phyloP scores from a whole-genome alignment of 371 early-diverging fungal genomes.

The Haplosporangium sp. region DNA sequence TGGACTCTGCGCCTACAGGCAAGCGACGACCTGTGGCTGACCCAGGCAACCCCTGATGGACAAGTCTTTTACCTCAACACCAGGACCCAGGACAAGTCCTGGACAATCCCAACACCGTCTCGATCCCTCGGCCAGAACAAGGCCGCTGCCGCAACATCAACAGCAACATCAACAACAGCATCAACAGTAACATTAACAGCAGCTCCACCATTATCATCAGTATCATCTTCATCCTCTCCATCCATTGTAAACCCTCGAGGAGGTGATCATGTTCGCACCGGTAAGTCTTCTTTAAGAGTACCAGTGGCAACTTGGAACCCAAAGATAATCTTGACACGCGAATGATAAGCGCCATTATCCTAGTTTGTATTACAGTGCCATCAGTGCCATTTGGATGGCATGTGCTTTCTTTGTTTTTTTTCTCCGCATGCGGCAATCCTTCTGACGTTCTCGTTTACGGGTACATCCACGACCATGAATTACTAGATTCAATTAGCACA shows the following conservation, averaged over 20 bases:
- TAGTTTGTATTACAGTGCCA: too few species aligned
- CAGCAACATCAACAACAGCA: conserved; percentile 8
- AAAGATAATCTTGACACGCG: too few species aligned
- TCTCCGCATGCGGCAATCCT: too few species aligned
- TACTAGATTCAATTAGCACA: too few species aligned
- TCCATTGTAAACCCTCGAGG: background rate
- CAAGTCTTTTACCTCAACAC: conserved; percentile 58
- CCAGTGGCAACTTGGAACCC: background rate
- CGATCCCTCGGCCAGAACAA: background rate
- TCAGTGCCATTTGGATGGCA: too few species aligned
- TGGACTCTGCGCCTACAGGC: background rate
- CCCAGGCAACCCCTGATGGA: conserved; percentile 56
- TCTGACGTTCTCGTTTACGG: too few species aligned
- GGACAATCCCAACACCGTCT: conserved; percentile 37
- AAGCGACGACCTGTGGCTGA: conserved; percentile 43
- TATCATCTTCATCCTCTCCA: background rate
- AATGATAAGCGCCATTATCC: background rate
- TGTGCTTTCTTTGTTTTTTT: too few species aligned
- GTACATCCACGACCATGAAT: too few species aligned
- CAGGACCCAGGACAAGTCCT: conserved; percentile 59
- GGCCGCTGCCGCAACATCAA: background rate
- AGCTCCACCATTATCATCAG: background rate
- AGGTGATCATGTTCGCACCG: background rate
- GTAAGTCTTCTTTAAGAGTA: conserved; percentile 9
- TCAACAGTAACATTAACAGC: conserved; percentile 8